Base-by-base conservation (phyloP, 179 eudicot species). In the Gypsophila paniculata region DNA sequence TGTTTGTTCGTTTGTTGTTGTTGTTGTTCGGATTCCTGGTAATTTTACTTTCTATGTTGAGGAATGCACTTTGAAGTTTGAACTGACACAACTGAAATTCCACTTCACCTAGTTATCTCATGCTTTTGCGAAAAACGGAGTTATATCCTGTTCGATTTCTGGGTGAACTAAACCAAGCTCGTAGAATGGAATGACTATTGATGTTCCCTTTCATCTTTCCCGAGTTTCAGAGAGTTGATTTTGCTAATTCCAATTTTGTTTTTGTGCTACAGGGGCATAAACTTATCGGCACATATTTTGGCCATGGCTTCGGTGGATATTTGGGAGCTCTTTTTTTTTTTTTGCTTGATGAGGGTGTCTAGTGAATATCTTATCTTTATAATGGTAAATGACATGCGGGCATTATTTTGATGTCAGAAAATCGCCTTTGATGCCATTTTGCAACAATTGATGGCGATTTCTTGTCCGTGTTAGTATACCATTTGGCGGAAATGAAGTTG, bases 321-420 rank as follows among this genome's bases (percentile, higher is more conserved):
- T 12, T 59, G 4, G 71, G 64, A 61, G 32, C 46, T 42, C 7
- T 36, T 36, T 36, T 7, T 36, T 36, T 42, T 19, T 18, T 62
- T 74, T 42, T 19, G 58, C 65, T 13, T 11, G 64, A 32, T 48
- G 13, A 65, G 59, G 39, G 34, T 18, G 68, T 29, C 13, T 26
- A 61, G 67, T 61, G 59, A 59, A 61, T 61, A 60, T 71, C 67
- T 61, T 3, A 59, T 54, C 59, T 60, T 26, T 66, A 44, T 74
- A 19, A 39, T 3, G 52, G 34, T 46, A 14, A 58, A 58, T 68
- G 74, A 69, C 66, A 59, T 44, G 26, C 44, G 69, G 75, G 75
- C 72, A 70, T 79, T 18, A 70, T 78, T 78, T 78, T 70, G 81
- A 51, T 70, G 65, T 72, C 53, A 59, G 66, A 71, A 68, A 70